These are phyloP conservation scores for Heritiera fomes DNA, from an alignment of 345 rosid genomes.

Conservation along the genomic window DNA sequence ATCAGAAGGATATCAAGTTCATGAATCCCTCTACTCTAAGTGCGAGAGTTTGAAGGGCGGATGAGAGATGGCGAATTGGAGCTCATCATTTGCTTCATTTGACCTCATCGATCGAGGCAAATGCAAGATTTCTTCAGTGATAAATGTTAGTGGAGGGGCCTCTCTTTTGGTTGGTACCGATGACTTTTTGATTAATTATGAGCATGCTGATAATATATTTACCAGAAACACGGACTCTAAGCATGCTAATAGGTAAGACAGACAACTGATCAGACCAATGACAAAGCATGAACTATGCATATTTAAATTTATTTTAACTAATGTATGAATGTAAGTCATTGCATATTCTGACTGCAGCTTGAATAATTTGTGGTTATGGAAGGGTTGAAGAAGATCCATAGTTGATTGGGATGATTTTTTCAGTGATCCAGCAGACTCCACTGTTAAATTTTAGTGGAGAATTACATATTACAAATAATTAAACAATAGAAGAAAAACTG, in stretches of 20 bases:
- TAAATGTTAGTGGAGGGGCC: slow-evolving; percentile 28
- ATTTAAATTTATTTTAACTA: too few relatives aligned
- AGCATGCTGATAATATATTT: not conserved
- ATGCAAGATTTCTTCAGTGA: not conserved
- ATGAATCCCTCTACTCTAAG: not conserved
- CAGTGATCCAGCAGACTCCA: not conserved
- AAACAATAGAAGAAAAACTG: not conserved
- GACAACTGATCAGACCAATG: not conserved
- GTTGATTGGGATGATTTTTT: not conserved
- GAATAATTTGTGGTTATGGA: too few relatives aligned
- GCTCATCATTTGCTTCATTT: slow-evolving; percentile 24
- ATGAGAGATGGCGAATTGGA: slow-evolving; percentile 14
- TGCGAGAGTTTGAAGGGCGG: not conserved
- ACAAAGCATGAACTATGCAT: not conserved
- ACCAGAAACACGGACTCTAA: not conserved
- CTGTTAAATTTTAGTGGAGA: not conserved
- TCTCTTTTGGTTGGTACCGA: slow-evolving; percentile 28
- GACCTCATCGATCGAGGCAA: slow-evolving; percentile 25
- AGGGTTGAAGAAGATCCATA: not conserved
- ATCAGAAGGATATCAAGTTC: too few relatives aligned
- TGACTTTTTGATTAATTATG: slow-evolving; percentile 24
- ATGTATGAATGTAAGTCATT: too few relatives aligned
- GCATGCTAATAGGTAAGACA: not conserved
- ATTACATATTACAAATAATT: not conserved
- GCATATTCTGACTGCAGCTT: not conserved